These are phyloP conservation scores for Russula earlei DNA, from an alignment of 768 basidiomycete species.

Conservation along the genomic window DNA sequence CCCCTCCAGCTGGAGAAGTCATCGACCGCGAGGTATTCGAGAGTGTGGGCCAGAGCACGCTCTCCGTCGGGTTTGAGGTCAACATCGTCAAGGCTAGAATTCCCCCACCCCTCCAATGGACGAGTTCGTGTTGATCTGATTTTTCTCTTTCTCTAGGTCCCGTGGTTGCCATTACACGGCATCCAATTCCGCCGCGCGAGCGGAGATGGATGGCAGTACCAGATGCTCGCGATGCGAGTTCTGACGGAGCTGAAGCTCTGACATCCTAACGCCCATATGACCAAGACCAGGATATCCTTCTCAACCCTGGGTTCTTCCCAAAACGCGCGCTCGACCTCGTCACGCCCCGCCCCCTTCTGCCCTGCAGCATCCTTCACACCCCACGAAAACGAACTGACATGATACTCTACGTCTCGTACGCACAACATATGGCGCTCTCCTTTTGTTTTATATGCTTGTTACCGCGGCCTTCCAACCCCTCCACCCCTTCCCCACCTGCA, in stretches of 20 bases:
- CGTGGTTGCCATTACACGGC: conserved; percentile 87
- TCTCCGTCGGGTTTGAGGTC: conserved; percentile 93
- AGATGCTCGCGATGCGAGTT: conserved; percentile 85
- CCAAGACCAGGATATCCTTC: not conserved
- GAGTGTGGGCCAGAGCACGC: conserved; percentile 58
- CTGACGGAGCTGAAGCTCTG: conserved; percentile 81
- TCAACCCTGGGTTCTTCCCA: not conserved
- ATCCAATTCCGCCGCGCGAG: conserved; percentile 88
- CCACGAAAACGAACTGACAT: no score
- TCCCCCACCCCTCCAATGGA: no score
- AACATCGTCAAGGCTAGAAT: conserved; percentile 82
- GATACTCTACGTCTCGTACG: no score
- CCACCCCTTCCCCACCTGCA: no score
- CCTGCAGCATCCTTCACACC: no score
- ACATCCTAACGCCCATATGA: conserved; percentile 1
- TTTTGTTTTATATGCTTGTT: no score
- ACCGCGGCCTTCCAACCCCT: no score
- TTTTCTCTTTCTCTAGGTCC: conserved; percentile 46
- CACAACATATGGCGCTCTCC: no score
- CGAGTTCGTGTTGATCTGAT: no score
- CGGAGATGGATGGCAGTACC: conserved; percentile 96
- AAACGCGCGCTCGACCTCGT: not conserved
- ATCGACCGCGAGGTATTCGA: conserved; percentile 64
- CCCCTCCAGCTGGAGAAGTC: conserved; percentile 60
- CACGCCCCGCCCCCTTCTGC: no score